Evolutionary conservation across 371 early-diverging fungal species (phyloP), one percentile per base, ranked within the genome.

Genomic region (Basidiobolus meristosporus): DNA sequence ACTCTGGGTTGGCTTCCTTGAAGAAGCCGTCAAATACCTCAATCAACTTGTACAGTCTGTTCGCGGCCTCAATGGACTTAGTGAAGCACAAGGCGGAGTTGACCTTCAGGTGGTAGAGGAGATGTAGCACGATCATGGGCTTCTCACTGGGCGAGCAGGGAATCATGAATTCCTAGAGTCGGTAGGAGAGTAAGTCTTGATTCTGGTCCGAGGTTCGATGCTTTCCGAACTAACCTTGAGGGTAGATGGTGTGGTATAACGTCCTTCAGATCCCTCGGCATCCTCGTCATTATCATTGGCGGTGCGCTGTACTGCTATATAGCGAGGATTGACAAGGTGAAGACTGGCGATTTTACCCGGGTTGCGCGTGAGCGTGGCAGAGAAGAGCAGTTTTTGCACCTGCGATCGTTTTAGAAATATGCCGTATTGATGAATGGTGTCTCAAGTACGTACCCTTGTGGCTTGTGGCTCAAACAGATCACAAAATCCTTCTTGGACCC

Each of bases 311-410:
- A 85, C 68, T 9, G 68, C 53, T 17, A 85, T 71, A 46, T 80
- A 81, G 31, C 68, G 71, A 3, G 86, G 86, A 33, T 73, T 60
- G n/a, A 59, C 62, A 26, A 96, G 62, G 41, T 77, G 73, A 7
- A 96, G 62, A 11, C 70, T 65, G 9, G 87, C 86, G 41, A 96
- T 72, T 46, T 90, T 88, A 37, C 81, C 87, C 0, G 96, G 92
- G 43, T 95, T 79, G 31, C 82, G 70, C 0, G 93, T 90, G 43
- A 95, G 54, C 0, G 95, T 93, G 7, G 93, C 96, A 2, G 89
- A 88, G 46, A 92, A 93, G 9, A 95, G 57, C 0, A 91, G 65
- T 60, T 95, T 93, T 54, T 82, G 84, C 4, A 82, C 41, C 62
- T 67, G 40, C 23, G 19, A 20, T 15, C 15, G 31, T 33, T 23